Evolutionary conservation across 1,284 basidiomycete species (phyloP), one percentile per base, ranked within the genome.

Genomic region (Phellopilus nigrolimitatus): DNA sequence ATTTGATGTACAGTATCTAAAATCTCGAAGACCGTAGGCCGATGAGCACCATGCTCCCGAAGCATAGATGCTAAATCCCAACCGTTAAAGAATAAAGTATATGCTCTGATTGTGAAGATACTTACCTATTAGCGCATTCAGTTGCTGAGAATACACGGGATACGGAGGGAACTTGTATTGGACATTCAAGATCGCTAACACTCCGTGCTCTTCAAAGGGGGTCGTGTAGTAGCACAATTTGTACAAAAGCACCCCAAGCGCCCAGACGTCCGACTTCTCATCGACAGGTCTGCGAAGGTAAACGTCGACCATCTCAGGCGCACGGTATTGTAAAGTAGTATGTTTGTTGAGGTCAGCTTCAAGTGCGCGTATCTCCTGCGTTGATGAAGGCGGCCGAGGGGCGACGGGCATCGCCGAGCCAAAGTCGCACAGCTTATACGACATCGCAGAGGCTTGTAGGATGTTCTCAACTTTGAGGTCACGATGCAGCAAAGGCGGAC

Each of bases 381-480:
- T 84, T 25, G 77, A 84, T 5, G 82, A 71, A 13, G 92, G 91
- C 6, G 89, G 77, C 51, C 79, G 77, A 5, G 72, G 63, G 12
- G 84, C 71, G 2, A 93, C 84, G 1, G 84, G 80, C 0, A 87
- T 87, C 2, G 95, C 89, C 22, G 93, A 97, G 37, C 97, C 97
- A 69, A 99, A 99, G 67, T 99, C 97, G 67, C 97, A 99, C 12
- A 99, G 78, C 68, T 99, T 99, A 78, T 88, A 99, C 1, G 84
- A 82, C 15, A 83, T 82, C 6, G 71, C 67, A 22, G 79, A 81
- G 49, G 82, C 82, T 66, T 85, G 89, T 0, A 99, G 81, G 61
- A 99, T 97, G 67, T 99, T 99, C 69, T 99, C 97, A 37, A 97
- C 93, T 71, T 99, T 99, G 64, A 99, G 82, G 70, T 99, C 97